phyloP scores from a whole-genome alignment of 208 protist genomes.

The Crithidia thermophila region DNA sequence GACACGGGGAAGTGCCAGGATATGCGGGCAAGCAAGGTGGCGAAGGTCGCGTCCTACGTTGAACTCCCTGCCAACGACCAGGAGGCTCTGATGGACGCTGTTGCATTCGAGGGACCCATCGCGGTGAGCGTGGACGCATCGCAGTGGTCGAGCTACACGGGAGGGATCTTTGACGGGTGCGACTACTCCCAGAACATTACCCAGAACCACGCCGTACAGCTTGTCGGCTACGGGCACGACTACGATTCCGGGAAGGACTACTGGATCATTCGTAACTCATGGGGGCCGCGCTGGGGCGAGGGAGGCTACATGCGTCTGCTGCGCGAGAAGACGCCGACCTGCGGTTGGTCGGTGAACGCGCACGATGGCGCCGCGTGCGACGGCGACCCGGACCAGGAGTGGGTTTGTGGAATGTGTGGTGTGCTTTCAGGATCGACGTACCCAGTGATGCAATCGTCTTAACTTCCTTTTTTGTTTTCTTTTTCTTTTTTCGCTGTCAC shows the following conservation, averaged over 20 bases:
- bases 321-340: constrained; percentile 35
- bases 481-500: constrained; percentile 10
- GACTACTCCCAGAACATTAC: constrained; percentile 62
- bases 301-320: constrained; percentile 85
- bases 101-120: constrained; percentile 72
- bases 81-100: constrained; percentile 55
- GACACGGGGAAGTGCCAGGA: constrained; percentile 52
- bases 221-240: constrained; percentile 86
- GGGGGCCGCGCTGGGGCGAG: constrained; percentile 78
- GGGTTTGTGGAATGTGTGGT: constrained; percentile 85
- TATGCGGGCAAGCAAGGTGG: constrained; percentile 16
- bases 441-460: constrained; percentile 36
- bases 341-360: constrained; percentile 44
- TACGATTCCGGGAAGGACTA: constrained; percentile 54
- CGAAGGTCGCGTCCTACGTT: constrained; percentile 57
- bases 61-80: constrained; percentile 70
- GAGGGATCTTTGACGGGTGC: constrained; percentile 80
- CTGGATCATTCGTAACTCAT: constrained; percentile 93
- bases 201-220: constrained; percentile 85
- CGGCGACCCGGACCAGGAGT: constrained; percentile 54
- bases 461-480: not conserved
- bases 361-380: constrained; percentile 71
- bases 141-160: constrained; percentile 66
- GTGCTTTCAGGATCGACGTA: constrained; percentile 78
- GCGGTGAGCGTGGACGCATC: constrained; percentile 80